These are phyloP conservation scores for Ascochyta clinopodiicola DNA, from an alignment of 2,329 filamentous ascomycete genomes.

Conservation along the genomic window DNA sequence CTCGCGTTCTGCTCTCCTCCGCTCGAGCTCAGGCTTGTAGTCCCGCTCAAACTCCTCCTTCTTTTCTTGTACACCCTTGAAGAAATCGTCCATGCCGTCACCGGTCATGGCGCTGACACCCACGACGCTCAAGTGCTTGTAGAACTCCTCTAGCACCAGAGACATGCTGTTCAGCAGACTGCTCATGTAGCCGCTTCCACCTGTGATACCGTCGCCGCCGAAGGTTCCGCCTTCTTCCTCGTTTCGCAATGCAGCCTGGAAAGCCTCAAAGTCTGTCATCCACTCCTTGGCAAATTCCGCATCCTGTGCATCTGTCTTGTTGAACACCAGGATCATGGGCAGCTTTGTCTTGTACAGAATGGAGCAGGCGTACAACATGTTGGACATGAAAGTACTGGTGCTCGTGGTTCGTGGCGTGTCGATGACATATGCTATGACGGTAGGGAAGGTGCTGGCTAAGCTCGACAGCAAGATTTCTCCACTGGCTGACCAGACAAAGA, in stretches of 20 bases:
- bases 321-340: slow-evolving; percentile 98
- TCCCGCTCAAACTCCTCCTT: slow-evolving; percentile 85
- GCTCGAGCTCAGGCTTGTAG: slow-evolving; percentile 90
- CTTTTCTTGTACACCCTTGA: slow-evolving; percentile 86
- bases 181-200: slow-evolving; percentile 92
- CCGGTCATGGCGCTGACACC: slow-evolving; percentile 93
- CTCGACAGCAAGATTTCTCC: slow-evolving; percentile 93
- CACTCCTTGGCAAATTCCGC: slow-evolving; percentile 93
- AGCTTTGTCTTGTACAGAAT: slow-evolving; percentile 99
- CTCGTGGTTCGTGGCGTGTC: slow-evolving; percentile 93
- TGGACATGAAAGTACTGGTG: slow-evolving; percentile 98
- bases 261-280: slow-evolving; percentile 99
- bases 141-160: slow-evolving; percentile 96
- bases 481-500: slow-evolving; percentile 97
- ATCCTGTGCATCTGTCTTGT: slow-evolving; percentile 96
- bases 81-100: slow-evolving; percentile 91
- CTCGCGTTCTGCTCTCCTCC: slow-evolving; percentile 75
- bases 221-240: slow-evolving; percentile 82
- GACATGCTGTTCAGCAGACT: slow-evolving; percentile 97
- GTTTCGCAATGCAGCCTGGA: slow-evolving; percentile 80
- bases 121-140: slow-evolving; percentile 90
- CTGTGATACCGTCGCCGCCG: slow-evolving; percentile 72
- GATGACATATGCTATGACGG: slow-evolving; percentile 96
- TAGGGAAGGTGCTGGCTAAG: slow-evolving; percentile 91
- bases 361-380: slow-evolving; percentile 98